These are phyloP conservation scores for Porphyrellus cyaneotinctus DNA, from an alignment of 768 basidiomycete species.

Conservation along the genomic window DNA sequence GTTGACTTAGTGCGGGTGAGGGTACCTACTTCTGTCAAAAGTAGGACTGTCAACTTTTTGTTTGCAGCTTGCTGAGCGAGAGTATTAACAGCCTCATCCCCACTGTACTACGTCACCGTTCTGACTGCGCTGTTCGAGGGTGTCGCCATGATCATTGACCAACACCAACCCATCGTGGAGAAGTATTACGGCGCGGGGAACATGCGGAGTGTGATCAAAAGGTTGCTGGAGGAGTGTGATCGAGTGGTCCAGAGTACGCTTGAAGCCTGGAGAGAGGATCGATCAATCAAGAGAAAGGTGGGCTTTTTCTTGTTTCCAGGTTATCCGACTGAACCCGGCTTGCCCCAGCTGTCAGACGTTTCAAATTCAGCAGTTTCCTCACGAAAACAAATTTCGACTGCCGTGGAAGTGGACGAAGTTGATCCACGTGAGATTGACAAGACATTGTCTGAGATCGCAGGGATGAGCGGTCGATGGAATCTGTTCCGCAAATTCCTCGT, in stretches of 20 bases:
- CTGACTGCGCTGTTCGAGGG: conserved; percentile 92
- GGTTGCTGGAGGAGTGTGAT: conserved; percentile 84
- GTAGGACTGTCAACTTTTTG: conserved; percentile 38
- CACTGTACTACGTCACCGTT: conserved; percentile 85
- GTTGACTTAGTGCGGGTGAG: conserved; percentile 82
- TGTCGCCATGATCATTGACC: conserved; percentile 93
- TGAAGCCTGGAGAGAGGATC: conserved; percentile 89
- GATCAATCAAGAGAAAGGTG: conserved; percentile 78
- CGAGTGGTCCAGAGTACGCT: conserved; percentile 71
- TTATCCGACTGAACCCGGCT: not conserved
- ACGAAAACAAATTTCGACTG: conserved; percentile 31
- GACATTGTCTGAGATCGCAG: conserved; percentile 79
- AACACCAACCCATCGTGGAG: conserved; percentile 96
- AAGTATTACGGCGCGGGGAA: conserved; percentile 93
- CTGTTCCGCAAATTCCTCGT: conserved; percentile 85
- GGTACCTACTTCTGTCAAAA: conserved; percentile 75
- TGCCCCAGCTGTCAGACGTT: conserved; percentile 44
- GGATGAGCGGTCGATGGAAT: conserved; percentile 90
- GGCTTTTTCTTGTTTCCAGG: conserved; percentile 2
- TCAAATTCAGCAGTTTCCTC: conserved; percentile 35
- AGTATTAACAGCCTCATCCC: conserved; percentile 68
- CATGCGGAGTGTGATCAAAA: conserved; percentile 75
- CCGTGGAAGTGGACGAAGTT: conserved; percentile 48
- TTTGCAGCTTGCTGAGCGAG: conserved; percentile 10
- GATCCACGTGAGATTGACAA: conserved; percentile 93